These are phyloP conservation scores for Vitis hybrid DNA, from an alignment of 177 flowering plant species.

Conservation along the genomic window DNA sequence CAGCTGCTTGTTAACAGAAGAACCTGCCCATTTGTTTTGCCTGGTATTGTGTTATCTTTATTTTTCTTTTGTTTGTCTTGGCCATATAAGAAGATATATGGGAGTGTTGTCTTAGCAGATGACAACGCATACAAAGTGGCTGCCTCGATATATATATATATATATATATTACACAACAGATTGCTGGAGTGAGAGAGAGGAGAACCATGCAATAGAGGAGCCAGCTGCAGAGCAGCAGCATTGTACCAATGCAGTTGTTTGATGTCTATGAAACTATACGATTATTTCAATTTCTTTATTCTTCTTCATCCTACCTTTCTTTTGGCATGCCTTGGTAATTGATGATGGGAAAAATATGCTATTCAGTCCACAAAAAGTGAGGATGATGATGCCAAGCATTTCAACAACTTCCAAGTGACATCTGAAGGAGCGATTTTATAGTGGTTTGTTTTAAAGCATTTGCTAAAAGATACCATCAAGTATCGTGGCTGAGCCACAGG, in stretches of 20 bases:
- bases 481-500: too few relatives aligned
- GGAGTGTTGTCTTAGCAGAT: not conserved
- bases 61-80: not conserved
- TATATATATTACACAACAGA: not conserved
- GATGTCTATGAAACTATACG: not conserved
- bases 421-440: too few relatives aligned
- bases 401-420: too few relatives aligned
- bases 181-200: not conserved
- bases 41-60: not conserved
- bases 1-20: conserved; percentile 1
- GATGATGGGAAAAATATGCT: too few relatives aligned
- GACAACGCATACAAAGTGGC: conserved; percentile 4
- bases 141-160: not conserved
- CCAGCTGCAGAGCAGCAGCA: conserved; percentile 12
- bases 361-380: too few relatives aligned
- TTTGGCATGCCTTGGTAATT: not conserved
- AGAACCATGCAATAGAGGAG: conserved; percentile 4
- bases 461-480: too few relatives aligned
- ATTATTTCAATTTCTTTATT: not conserved
- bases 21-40: not conserved
- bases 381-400: too few relatives aligned
- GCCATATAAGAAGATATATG: conserved; percentile 1
- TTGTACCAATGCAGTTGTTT: conserved; percentile 1
- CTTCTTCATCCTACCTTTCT: not conserved
- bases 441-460: too few relatives aligned